Percentiles rank a stretch among this genome's conserved stretches.
These are phyloP conservation scores for Dothistroma pini DNA, from an alignment of 2,329 filamentous ascomycete species.

Conservation along the genomic window DNA sequence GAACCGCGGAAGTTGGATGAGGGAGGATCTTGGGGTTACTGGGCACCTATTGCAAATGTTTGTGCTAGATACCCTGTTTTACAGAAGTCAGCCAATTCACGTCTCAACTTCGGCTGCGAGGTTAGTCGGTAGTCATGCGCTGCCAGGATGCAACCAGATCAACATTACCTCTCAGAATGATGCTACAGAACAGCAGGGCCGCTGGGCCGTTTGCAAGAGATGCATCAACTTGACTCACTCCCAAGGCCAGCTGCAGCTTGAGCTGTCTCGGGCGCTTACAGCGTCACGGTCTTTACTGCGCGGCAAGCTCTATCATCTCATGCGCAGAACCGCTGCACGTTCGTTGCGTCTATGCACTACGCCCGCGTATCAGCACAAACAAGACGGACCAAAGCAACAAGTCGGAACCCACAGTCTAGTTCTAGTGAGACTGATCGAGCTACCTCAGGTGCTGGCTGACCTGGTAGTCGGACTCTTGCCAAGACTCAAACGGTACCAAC, in stretches of 20 bases:
- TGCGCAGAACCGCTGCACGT: neutral
- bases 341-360: neutral
- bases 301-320: neutral
- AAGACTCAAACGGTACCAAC: neutral
- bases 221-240: neutral
- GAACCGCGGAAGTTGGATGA: neutral
- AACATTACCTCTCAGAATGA: slow-evolving; percentile 5
- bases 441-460: neutral
- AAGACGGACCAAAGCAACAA: neutral
- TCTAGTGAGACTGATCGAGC: neutral
- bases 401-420: neutral
- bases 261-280: neutral
- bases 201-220: neutral
- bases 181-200: neutral
- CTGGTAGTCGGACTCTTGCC: slow-evolving; percentile 1
- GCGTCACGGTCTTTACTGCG: neutral
- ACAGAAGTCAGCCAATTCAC: slow-evolving; percentile 5
- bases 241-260: neutral
- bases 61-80: slow-evolving; percentile 4
- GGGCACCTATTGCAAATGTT: neutral
- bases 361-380: neutral
- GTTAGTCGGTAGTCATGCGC: slow-evolving; percentile 1
- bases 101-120: slow-evolving; percentile 5
- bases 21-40: too few relatives aligned
- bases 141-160: neutral